Evolutionary conservation across 1,139 yeast species (phyloP), one percentile per base, ranked within the genome.

Genomic region (Magnusiomyces suaveolens): DNA sequence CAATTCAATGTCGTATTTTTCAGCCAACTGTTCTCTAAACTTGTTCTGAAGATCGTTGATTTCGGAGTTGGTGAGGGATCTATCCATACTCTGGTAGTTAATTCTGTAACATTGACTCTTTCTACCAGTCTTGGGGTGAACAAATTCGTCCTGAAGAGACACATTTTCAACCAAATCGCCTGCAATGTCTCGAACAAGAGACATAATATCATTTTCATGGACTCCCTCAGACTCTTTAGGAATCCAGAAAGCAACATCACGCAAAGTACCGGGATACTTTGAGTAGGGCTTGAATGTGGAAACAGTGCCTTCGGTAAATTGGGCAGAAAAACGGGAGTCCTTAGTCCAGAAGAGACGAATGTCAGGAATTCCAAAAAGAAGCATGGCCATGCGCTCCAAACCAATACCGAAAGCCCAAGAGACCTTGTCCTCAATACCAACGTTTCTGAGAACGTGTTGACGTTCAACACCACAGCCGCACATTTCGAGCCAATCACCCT

Each of bases 401-500:
- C 99, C 99, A 54, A 94, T 77, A 10, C 99, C 99, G 72, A 94
- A 92, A 0, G 98, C 99, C 98, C 98, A 92, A 6, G 96, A 95
- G 54, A 88, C 80, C 54, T 80, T 76, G 52, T 75, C 71, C 16
- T 75, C 69, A 52, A 84, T 74, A 0, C 87, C 94, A 1, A 97
- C 79, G 60, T 84, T 85, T 39, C 80, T 72, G 51, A 89, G 73
- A 0, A 92, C 95, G 52, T 81, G 81, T 62, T 88, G 87, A 63
- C 81, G 82, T 2, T 89, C 96, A 50, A 92, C 77, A 26, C 99
- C 99, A 69, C 96, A 87, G 0, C 99, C 99, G 66, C 96, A 88
- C 69, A 96, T 83, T 72, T 92, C 99, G 46, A 92, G 75, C 98
- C 98, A 94, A 62, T 90, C 96, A 46, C 95, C 96, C 67, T 90